Conservation (phyloP, 805 yeast species). For the Barnettozyma pratensis region DNA sequence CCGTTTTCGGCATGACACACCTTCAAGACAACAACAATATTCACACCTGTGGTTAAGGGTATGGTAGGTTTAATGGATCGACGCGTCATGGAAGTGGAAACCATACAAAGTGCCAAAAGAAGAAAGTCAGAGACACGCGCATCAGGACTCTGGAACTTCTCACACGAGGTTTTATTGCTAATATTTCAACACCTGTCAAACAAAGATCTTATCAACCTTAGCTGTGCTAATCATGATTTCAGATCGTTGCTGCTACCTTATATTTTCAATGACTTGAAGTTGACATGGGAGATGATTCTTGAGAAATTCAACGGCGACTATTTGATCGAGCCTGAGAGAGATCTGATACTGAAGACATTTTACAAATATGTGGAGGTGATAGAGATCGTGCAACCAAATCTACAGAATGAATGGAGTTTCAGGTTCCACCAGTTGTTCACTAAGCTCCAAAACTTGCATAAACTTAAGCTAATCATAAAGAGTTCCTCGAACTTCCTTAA, state of each 20-base stretch:
- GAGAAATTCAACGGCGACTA: slow-evolving; percentile 2
- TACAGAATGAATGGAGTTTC: slow-evolving; percentile 32
- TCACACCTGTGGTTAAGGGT: no score
- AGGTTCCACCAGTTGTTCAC: slow-evolving; percentile 25
- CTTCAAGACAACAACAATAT: no score
- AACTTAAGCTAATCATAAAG: slow-evolving; percentile 22
- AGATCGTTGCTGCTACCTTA: slow-evolving; percentile 18
- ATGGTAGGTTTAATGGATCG: background rate
- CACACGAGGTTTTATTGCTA: slow-evolving; percentile 18
- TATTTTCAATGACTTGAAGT: slow-evolving; percentile 9
- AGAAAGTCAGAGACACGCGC: background rate
- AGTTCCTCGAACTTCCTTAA: slow-evolving; percentile 32
- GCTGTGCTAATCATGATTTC: slow-evolving; percentile 5
- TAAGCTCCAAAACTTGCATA: slow-evolving; percentile 18
- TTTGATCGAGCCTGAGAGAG: background rate
- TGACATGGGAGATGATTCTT: slow-evolving; percentile 15
- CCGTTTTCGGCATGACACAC: no score
- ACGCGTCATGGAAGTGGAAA: background rate
- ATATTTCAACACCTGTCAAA: slow-evolving; percentile 16
- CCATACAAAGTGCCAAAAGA: background rate
- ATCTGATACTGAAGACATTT: slow-evolving; percentile 10
- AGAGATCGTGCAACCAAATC: slow-evolving; percentile 24
- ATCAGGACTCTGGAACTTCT: slow-evolving; percentile 5
- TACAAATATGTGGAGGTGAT: slow-evolving; percentile 21
- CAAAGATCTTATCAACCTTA: slow-evolving; percentile 13